Evolutionary conservation across 371 early-diverging fungal species (phyloP).

Genomic region (Rhizopus arrhizus): DNA sequence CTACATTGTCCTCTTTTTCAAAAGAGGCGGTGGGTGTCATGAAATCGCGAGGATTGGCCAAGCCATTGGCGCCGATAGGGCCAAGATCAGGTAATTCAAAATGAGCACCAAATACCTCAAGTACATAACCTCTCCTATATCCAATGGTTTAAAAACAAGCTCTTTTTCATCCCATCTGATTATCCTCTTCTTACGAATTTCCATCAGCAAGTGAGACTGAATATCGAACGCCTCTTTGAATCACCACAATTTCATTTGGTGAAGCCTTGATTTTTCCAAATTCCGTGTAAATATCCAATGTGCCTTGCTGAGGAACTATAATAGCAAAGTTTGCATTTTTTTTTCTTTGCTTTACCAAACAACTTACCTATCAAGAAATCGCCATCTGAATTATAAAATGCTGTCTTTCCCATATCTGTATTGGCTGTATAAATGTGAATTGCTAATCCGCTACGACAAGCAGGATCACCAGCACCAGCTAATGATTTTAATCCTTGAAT

Average conservation of each 20-base stretch:
- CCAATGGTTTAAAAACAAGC: no score
- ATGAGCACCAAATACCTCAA: conserved; percentile 86
- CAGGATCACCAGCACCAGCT: conserved; percentile 89
- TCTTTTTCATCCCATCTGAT: no score
- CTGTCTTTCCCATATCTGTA: conserved; percentile 71
- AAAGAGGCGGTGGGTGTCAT: conserved; percentile 84
- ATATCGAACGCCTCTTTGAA: conserved; percentile 90
- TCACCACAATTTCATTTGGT: conserved; percentile 92
- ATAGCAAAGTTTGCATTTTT: not conserved
- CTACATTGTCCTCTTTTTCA: conserved; percentile 59
- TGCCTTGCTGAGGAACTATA: conserved; percentile 91
- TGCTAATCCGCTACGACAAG: conserved; percentile 77
- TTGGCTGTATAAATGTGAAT: conserved; percentile 85
- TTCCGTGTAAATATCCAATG: conserved; percentile 89
- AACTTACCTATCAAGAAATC: conserved; percentile 85
- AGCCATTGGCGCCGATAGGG: conserved; percentile 95
- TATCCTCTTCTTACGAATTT: conserved; percentile 53
- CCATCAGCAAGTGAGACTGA: conserved; percentile 82
- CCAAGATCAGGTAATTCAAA: conserved; percentile 96
- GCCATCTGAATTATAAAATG: conserved; percentile 91
- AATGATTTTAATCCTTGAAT: conserved; percentile 84
- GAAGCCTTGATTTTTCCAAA: conserved; percentile 83
- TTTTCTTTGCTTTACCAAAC: not conserved
- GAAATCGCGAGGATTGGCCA: conserved; percentile 95
- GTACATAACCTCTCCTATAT: conserved; percentile 83